Evolutionary conservation across 805 yeast genomes (phyloP), one percentile per base, ranked within the genome.

Genomic region (Zygotorulaspora chibaensis): DNA sequence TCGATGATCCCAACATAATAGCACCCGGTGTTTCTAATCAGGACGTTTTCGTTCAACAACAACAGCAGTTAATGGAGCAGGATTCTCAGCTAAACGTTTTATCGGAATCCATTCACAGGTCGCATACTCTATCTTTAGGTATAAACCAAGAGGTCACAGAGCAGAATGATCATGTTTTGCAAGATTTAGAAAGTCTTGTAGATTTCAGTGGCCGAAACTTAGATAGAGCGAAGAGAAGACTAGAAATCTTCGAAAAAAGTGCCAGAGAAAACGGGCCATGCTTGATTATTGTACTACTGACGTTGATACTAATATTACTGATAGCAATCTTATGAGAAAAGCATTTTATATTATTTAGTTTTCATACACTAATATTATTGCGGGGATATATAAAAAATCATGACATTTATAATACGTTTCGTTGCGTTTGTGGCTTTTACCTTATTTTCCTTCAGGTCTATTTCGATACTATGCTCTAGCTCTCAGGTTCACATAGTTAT

Each of bases 221-320:
- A 11, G 53, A 57, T 2, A 59, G 71, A 27, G 81, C 81, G 0
- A 64, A 65, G 34, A 59, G 59, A 29, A 65, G 72, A 45, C 53
- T 79, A 39, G 61, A 57, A 6, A 60, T 58, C 25, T 75, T 75
- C 42, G 67, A 68, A 29, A 62, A 62, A 13, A 69, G 67, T 25
- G 66, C 77, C 12, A 69, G 67, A 38, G 75, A 74, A 45, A 74
- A 75, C 51, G 76, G 77, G 0, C 76, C 74, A 28, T 77, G 82
- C 71, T 53, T 70, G 27, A 69, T 74, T 0, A 79, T 79, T 8
- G 51, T 74, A 1, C 62, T 70, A 2, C 57, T 79, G 44, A 54
- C 70, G 2, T 35, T 76, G n/a, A 64, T 78, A 16, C 54, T 79
- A 40, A 53, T 78, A 12, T 48, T 77, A 3, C 55, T 79, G 25